Evolutionary conservation across 2,329 filamentous ascomycete genomes (phyloP), one percentile per base, ranked within the genome.

Genomic region (Neofusicoccum umdonicola): DNA sequence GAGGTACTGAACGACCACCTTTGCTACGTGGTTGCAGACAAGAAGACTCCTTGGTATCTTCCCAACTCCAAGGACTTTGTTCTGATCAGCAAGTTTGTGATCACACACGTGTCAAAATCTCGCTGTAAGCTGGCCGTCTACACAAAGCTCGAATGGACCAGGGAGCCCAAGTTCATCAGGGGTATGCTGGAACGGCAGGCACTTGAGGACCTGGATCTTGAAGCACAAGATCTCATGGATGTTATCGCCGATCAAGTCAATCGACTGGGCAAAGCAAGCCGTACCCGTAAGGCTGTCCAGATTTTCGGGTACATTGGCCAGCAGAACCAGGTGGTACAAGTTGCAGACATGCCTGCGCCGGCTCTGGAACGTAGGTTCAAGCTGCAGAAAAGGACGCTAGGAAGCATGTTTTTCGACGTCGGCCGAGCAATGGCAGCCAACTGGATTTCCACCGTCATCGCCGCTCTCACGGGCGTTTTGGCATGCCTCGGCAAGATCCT

Each of bases 61-160:
- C 95, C 95, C 12, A 89, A 93, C 74, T 87, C 89, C 62, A 83
- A 87, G 56, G 85, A 87, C 60, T 96, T 98, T 78, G 89, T 89
- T 70, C 82, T 97, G 22, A 87, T 96, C 65, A 94, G 88, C 69
- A 97, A 97, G 78, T 88, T 97, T 67, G 92, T 97, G 68, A 95
- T 99, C 67, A 97, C 95, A 2, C 92, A 98, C 73, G 85, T 94
- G 66, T 88, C 92, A 61, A 98, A 98, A 79, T 93, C 91, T 12
- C 93, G 90, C 76, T 96, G 92, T 77, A 97, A 95, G 79, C 85
- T 99, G 63, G 90, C 93, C 31, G 87, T 98, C 48, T 96, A 92
- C 78, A 91, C 89, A 62, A 90, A 90, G 71, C 87, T 97, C n/a
- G 90, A 92, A 70, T 98, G 95, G 95, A 84, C 87, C 31, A 90